phyloP scores from a whole-genome alignment of 2,329 filamentous ascomycete genomes.

The Ophiostoma himal-ulmi region DNA sequence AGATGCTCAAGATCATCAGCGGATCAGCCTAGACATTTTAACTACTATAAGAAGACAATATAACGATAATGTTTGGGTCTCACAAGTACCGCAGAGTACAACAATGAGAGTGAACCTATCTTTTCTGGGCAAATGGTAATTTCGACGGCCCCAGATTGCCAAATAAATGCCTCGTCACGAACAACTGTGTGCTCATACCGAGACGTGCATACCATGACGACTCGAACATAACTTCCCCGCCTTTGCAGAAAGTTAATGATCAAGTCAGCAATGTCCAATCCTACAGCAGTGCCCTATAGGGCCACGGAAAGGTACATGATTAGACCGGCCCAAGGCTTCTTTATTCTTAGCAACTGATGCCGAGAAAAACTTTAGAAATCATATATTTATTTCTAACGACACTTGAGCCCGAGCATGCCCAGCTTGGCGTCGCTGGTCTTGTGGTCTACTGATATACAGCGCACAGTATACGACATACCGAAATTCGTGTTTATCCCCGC shows the following conservation, averaged over 20 bases:
- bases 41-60: not conserved
- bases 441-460: not conserved
- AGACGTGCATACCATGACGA: not conserved
- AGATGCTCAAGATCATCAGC: conserved; percentile 51
- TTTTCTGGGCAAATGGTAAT: not conserved
- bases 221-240: not conserved
- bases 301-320: not conserved
- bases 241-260: not conserved
- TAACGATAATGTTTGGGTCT: not conserved
- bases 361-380: not conserved
- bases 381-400: not conserved
- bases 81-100: not conserved
- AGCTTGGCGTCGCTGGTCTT: not conserved
- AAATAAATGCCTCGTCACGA: not conserved
- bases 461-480: not conserved
- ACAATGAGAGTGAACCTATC: not conserved
- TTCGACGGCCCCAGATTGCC: not conserved
- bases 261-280: not conserved
- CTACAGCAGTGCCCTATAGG: not conserved
- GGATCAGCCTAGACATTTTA: conserved; percentile 7
- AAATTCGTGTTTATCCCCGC: not conserved
- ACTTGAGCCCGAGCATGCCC: not conserved
- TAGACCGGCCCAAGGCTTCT: not conserved
- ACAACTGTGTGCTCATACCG: not conserved
- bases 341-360: not conserved